These are phyloP conservation scores for Aquilaria sinensis DNA, from an alignment of 345 rosid genomes.

Conservation along the genomic window DNA sequence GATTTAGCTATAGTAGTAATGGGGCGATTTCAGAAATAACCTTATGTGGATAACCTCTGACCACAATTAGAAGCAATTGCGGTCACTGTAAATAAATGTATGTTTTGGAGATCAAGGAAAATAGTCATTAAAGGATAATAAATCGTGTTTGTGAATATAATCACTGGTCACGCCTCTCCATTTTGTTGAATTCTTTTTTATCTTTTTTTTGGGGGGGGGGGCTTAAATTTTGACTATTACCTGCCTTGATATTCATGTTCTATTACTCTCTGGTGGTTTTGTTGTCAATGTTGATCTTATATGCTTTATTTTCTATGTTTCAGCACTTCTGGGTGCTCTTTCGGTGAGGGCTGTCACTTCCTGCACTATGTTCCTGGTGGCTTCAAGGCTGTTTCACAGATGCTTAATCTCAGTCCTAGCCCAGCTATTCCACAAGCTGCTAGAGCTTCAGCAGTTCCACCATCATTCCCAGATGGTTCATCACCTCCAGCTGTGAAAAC, in stretches of 20 bases:
- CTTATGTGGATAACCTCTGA: too few species aligned
- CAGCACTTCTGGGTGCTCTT: slow-evolving; percentile 97
- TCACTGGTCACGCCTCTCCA: neutral
- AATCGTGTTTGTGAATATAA: neutral
- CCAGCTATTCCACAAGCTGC: slow-evolving; percentile 45
- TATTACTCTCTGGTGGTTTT: neutral
- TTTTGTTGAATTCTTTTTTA: too few species aligned
- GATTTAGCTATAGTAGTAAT: too few species aligned
- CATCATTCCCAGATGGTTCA: slow-evolving; percentile 48
- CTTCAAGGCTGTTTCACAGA: slow-evolving; percentile 71
- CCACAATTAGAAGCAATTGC: too few species aligned
- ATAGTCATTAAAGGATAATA: neutral
- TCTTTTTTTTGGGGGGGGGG: neutral
- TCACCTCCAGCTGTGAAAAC: slow-evolving; percentile 54
- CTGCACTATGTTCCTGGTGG: slow-evolving; percentile 98
- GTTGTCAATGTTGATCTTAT: slow-evolving; percentile 8
- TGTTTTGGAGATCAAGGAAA: neutral
- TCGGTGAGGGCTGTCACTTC: slow-evolving; percentile 97
- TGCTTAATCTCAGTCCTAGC: slow-evolving; percentile 49
- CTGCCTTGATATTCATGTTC: neutral
- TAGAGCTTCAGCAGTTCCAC: slow-evolving; percentile 50
- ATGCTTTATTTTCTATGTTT: slow-evolving; percentile 23
- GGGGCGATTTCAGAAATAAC: too few species aligned
- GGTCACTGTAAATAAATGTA: neutral
- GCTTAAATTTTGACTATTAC: neutral